Conservation (phyloP, 225 moss, liverwort and hornwort species). For the Polytrichum formosum region DNA sequence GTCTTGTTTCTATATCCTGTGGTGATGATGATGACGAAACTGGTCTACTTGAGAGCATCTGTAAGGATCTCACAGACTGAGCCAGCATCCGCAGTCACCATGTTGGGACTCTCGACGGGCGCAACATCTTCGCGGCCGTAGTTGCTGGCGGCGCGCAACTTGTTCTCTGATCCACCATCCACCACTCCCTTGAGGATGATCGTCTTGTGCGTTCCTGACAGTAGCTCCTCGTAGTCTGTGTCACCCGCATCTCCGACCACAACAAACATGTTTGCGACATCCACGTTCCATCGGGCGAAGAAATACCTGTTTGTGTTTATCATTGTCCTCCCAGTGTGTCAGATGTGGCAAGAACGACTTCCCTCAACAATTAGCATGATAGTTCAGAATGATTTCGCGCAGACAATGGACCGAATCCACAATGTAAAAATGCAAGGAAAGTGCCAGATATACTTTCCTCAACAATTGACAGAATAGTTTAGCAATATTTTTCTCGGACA, state of each 20-base stretch:
- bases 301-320: constrained; percentile 40
- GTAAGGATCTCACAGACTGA: constrained; percentile 21
- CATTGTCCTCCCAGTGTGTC: too few relatives aligned
- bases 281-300: constrained; percentile 61
- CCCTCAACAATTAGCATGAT: too few relatives aligned
- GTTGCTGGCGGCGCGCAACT: constrained; percentile 49
- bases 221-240: constrained; percentile 55
- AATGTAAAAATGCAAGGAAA: too few relatives aligned
- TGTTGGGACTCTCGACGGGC: constrained; percentile 52
- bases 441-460: too few relatives aligned
- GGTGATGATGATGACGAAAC: constrained; percentile 7
- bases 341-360: too few relatives aligned
- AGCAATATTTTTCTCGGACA: too few relatives aligned
- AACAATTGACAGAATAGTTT: too few relatives aligned
- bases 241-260: constrained; percentile 62
- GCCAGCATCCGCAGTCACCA: constrained; percentile 19
- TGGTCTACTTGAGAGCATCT: constrained; percentile 26
- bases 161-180: constrained; percentile 48
- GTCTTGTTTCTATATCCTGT: constrained; percentile 9
- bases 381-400: too few relatives aligned
- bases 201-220: constrained; percentile 61
- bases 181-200: constrained; percentile 44
- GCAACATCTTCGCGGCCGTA: constrained; percentile 56
- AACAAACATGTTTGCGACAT: constrained; percentile 62
- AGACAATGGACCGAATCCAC: too few relatives aligned